Evolutionary conservation across 805 yeast species (phyloP).

Genomic region (Ogataea saltuana): DNA sequence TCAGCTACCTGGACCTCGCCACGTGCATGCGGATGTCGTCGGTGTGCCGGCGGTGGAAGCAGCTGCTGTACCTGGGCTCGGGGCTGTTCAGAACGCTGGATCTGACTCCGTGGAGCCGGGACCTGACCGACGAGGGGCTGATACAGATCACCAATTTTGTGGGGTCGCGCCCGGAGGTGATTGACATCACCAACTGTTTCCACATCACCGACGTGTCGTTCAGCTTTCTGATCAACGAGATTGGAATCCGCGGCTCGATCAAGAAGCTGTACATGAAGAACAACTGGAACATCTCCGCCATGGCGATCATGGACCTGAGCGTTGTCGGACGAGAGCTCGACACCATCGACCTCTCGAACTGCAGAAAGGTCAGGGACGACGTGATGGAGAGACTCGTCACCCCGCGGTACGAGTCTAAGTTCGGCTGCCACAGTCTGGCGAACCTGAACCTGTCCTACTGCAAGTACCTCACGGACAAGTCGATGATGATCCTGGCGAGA

Average conservation of each 20-base stretch:
- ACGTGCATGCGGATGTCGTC: conserved; percentile 59
- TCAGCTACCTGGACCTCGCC: conserved; percentile 54
- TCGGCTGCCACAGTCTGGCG: conserved; percentile 61
- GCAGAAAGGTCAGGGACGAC: conserved; percentile 71
- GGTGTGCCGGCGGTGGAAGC: conserved; percentile 70
- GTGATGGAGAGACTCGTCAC: conserved; percentile 72
- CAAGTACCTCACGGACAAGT: conserved; percentile 68
- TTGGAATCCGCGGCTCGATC: conserved; percentile 65
- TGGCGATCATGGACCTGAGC: conserved; percentile 79
- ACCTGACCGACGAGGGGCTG: conserved; percentile 57
- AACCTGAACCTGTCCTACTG: conserved; percentile 67
- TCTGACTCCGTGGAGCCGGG: conserved; percentile 61
- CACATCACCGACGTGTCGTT: conserved; percentile 78
- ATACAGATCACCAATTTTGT: conserved; percentile 65
- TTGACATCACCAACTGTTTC: conserved; percentile 71
- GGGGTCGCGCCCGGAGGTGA: conserved; percentile 61
- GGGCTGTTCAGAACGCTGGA: conserved; percentile 54
- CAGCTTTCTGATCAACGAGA: conserved; percentile 65
- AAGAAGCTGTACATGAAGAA: conserved; percentile 59
- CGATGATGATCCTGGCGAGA: conserved; percentile 62
- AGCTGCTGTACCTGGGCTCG: conserved; percentile 57
- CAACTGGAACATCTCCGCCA: conserved; percentile 76
- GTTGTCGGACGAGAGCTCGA: conserved; percentile 60
- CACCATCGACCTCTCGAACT: conserved; percentile 67
- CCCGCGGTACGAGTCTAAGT: conserved; percentile 35